Evolutionary conservation across 345 rosid species (phyloP), one percentile per base, ranked within the genome.

Genomic region (Moringa oleifera): DNA sequence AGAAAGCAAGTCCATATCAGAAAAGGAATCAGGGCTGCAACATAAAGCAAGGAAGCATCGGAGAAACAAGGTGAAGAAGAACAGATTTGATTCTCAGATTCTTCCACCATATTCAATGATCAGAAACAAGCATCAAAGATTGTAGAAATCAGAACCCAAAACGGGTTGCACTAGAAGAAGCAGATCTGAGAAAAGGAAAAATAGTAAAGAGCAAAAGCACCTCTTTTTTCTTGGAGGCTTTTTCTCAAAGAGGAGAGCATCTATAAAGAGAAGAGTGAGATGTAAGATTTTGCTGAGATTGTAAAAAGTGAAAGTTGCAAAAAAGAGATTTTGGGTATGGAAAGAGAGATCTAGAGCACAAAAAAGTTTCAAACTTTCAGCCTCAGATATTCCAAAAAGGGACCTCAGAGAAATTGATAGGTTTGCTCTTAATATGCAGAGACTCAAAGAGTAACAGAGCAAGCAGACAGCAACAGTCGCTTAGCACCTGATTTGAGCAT

Each of bases 51-150:
- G 28, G 69, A 73, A 31, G 58, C 55, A 61, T 57, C 79, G 67
- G 61, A 56, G 71, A 58, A 59, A 18, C 53, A 25, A 57, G 59
- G 51, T 51, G 76, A 69, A 66, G 76, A 69, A 66, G 66, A 61
- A 22, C 31, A 36, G 25, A 61, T 61, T 58, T 62, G 76, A 56
- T 51, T 41, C 53, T 62, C 62, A 50, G 41, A 51, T 68, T 71
- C 53, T 59, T 68, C 62, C 17, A 20, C 69, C 82, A 83, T 77
- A 49, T 74, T 63, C 15, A 59, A 59, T 47, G 53, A 56, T 59
- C 52, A 22, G 23, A 19, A 68, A 45, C 53, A 17, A 49, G 72
- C 59, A 50, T 62, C 25, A 58, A 25, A 60, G 21, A 57, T 17
- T 10, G 17, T 2, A 19, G 55, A 17, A 13, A 58, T 11, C 23